A percentile compares a stretch with the other conserved stretches of the same genome.
Conservation (phyloP, 139 green algal genomes). For the Coelastrella sp. region DNA sequence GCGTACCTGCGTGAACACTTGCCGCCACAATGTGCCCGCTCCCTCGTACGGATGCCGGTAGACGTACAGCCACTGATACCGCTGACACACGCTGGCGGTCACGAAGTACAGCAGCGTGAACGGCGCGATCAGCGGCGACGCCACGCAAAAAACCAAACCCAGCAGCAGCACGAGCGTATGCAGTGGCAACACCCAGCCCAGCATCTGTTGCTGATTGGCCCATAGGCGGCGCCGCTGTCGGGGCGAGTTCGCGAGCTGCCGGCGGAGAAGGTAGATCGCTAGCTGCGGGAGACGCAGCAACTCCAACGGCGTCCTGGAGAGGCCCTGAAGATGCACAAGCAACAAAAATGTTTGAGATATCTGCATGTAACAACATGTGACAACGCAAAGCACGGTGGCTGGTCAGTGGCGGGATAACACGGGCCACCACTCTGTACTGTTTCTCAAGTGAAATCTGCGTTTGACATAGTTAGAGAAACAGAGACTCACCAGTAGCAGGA, state of each 20-base stretch:
- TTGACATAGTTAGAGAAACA: no score
- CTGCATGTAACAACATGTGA: neutral
- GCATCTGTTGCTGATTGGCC: conserved; percentile 62
- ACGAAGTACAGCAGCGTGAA: conserved; percentile 78
- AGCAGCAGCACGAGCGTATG: conserved; percentile 75
- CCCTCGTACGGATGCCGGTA: conserved; percentile 54
- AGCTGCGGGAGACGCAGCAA: conserved; percentile 52
- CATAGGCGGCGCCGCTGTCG: conserved; percentile 71
- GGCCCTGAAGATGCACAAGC: neutral
- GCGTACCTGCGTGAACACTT: conserved; percentile 48
- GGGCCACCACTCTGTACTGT: no score
- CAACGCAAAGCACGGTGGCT: no score
- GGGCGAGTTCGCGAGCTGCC: conserved; percentile 58
- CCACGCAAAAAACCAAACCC: conserved; percentile 69
- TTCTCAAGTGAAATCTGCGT: no score
- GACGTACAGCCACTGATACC: conserved; percentile 56
- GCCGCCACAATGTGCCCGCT: conserved; percentile 46
- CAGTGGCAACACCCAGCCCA: conserved; percentile 66
- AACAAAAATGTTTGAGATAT: neutral
- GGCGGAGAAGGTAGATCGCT: conserved; percentile 42
- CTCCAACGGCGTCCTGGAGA: conserved; percentile 27
- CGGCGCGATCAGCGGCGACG: conserved; percentile 79
- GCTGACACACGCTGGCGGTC: conserved; percentile 53
- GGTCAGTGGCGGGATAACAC: no score
- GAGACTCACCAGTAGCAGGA: conserved; percentile 58